Base-by-base conservation (phyloP, 768 basidiomycete species). In the Boletus coccyginus region DNA sequence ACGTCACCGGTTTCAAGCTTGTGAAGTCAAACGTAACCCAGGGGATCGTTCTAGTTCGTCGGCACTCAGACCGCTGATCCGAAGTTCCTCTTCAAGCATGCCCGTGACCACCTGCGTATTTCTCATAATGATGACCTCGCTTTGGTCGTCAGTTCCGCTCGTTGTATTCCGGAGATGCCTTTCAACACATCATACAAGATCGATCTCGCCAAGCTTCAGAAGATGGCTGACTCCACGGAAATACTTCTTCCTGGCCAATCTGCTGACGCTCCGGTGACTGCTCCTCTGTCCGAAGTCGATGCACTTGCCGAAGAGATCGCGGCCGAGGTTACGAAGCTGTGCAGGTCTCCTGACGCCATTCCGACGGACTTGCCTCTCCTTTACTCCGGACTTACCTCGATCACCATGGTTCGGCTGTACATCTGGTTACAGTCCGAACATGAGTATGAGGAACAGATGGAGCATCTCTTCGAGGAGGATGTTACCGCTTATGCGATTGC, bases 261-360 rank as follows among this genome's bases (percentile, higher is more conserved):
- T 40, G 59, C 53, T 11, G 24, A 62, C 13, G 53, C 49, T 19
- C 52, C 43, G 9, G 49, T 44, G 59, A 58, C 39, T 48, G 47
- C 38, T 55, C 39, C 43, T 50, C 58, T 50, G 14, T 69, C 66
- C 33, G 35, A 50, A 27, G 45, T 60, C 7, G 63, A 69, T 14
- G 61, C 65, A 11, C 59, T 74, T 40, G 73, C 74, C 35, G 68
- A 67, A 61, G 66, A 65, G 44, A 73, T 75, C 31, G 68, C 70
- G 3, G 63, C 66, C 29, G 67, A 74, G 61, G 56, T 74, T 40
- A 64, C 66, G 31, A 61, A 54, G 39, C 55, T 75, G 39, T 65
- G 61, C 52, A 66, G 66, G 48, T 65, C 69, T 46, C 46, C 52
- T 29, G 56, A 59, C 14, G 64, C 68, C 45, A 53, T 74, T 41